Evolutionary conservation across 139 green algal species (phyloP), one percentile per base, ranked within the genome.

Genomic region (Picochlorum sp.): DNA sequence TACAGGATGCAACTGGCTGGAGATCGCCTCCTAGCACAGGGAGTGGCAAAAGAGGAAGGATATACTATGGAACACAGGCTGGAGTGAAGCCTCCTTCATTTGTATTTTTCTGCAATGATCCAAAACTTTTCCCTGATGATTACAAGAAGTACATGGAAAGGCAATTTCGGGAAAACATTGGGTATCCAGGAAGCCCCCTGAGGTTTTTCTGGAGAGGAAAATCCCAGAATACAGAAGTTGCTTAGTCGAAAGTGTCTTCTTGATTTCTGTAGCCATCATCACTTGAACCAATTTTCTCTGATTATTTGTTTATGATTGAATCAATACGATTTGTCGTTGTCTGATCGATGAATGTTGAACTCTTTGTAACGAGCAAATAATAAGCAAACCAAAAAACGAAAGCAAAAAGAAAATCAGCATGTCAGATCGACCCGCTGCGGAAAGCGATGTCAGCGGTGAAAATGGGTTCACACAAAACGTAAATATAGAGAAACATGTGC

Each of bases 31-130:
- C 87, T 29, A 72, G 60, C 8, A 67, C 61, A 3, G 60, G 72
- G 56, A 70, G 53, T 20, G 57, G 67, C 18, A 81, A 85, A 64
- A 59, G 64, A 24, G 81, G 87, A 12, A 55, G 76, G 22, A 78
- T 98, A 26, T 98, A 96, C 65, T 98, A 98, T 49, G 90, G 76
- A 33, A 98, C 89, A 54, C 86, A 94, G 72, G 82, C 85, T 13
- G 78, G 74, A 25, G 67, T 66, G 2, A 65, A 75, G 33, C 92
- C 92, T 2, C 92, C 92, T 32, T 93, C 87, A 2, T 98, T 98
- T 70, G 89, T 98, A 31, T 81, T 98, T 45, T 98, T 98, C 62
- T 81, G 90, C 20, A 98, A 98, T 55, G 85, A 97, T 60, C 44
- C 81, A 12, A 71, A 76, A 36, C 72, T 95, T 3, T 94, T 98